phyloP scores from a whole-genome alignment of 345 rosid species.

The Jatropha curcas region DNA sequence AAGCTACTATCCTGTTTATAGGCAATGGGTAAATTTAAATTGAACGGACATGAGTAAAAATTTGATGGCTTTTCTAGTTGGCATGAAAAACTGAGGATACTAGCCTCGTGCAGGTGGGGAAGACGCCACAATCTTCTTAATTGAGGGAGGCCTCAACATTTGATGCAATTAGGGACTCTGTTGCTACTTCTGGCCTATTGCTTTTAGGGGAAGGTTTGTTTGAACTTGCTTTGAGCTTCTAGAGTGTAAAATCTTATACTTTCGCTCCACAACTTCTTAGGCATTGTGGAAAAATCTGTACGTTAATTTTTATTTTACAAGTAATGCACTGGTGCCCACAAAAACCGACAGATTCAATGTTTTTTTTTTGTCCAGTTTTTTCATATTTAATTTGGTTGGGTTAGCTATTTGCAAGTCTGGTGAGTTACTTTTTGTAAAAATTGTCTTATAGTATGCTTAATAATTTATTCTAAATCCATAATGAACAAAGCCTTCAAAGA shows the following conservation, averaged over 20 bases:
- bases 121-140: conserved; percentile 79
- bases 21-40: conserved; percentile 8
- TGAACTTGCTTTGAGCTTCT: conserved; percentile 68
- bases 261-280: neutral
- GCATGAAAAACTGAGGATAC: neutral
- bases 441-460: no score
- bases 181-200: conserved; percentile 54
- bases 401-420: no score
- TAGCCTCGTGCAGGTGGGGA: conserved; percentile 64
- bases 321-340: no score
- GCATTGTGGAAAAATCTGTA: neutral
- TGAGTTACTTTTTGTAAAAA: no score
- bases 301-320: no score
- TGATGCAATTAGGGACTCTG: conserved; percentile 73
- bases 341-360: no score
- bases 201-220: conserved; percentile 85
- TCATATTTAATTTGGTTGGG: no score
- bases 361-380: no score
- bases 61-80: neutral
- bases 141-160: conserved; percentile 86
- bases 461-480: no score
- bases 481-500: no score
- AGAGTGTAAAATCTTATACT: conserved; percentile 65
- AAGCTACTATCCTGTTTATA: neutral
- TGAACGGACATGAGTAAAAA: neutral